These are phyloP conservation scores for Botrytis paeoniae DNA, from an alignment of 2,329 filamentous ascomycete genomes.

Conservation along the genomic window DNA sequence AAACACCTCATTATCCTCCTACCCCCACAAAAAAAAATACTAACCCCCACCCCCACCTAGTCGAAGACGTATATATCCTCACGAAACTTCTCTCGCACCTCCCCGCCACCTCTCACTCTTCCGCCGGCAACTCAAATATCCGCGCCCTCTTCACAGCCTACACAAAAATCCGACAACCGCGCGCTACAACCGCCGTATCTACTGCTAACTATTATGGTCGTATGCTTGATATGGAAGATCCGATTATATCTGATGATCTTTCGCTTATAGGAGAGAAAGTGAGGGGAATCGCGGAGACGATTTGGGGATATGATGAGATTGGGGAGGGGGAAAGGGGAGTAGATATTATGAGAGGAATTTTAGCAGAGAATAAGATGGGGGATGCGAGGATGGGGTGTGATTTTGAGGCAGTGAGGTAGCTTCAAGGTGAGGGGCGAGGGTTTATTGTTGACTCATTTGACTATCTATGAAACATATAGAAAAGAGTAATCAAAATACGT, in stretches of 20 bases:
- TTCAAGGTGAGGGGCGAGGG: too few species aligned
- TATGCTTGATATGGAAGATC: slow-evolving; percentile 4
- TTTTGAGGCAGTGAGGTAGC: not conserved
- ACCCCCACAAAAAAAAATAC: too few species aligned
- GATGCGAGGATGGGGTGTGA: not conserved
- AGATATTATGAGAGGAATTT: not conserved
- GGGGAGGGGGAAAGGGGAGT: not conserved
- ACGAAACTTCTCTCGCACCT: not conserved
- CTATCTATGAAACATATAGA: too few species aligned
- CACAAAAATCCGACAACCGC: not conserved
- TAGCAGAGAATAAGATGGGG: not conserved
- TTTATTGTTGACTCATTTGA: too few species aligned
- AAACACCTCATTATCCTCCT: not conserved
- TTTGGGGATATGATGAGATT: slow-evolving; percentile 6
- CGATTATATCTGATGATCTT: not conserved
- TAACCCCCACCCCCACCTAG: not conserved
- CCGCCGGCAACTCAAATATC: rapidly evolving
- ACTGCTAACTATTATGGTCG: not conserved
- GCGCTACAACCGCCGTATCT: not conserved
- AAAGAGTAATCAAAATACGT: too few species aligned
- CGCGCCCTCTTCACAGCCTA: not conserved
- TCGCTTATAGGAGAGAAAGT: not conserved
- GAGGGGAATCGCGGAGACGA: not conserved
- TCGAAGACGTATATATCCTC: slow-evolving; percentile 12
- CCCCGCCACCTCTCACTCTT: not conserved